Conservation (phyloP, 805 yeast species). For the Metschnikowia peoriensis region DNA sequence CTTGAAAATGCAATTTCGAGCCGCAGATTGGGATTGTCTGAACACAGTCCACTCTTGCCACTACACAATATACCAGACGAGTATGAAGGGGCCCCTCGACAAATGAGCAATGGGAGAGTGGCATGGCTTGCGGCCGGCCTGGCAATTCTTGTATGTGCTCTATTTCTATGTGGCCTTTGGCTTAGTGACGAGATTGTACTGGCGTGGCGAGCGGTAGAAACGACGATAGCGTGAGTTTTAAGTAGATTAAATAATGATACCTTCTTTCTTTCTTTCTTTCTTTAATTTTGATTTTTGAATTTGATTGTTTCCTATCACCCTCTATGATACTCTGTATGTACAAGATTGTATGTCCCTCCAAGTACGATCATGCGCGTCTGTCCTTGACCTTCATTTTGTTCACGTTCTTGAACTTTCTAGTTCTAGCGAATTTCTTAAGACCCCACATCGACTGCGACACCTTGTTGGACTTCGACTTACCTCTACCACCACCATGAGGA, state of each 20-base stretch:
- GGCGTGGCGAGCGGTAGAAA: neutral
- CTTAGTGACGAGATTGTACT: slow-evolving; percentile 9
- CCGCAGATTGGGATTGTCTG: slow-evolving; percentile 1
- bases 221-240: neutral
- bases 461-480: slow-evolving; percentile 96
- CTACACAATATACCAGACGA: neutral
- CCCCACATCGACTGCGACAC: slow-evolving; percentile 97
- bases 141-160: slow-evolving; percentile 7
- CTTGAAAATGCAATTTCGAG: slow-evolving; percentile 2
- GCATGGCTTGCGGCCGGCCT: slow-evolving; percentile 5
- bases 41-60: slow-evolving; percentile 8
- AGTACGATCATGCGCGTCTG: slow-evolving; percentile 51
- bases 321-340: slow-evolving; percentile 3
- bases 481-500: slow-evolving; percentile 99
- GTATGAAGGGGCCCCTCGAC: neutral
- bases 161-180: slow-evolving; percentile 6
- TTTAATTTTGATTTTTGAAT: neutral
- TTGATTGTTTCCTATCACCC: neutral
- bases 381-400: slow-evolving; percentile 86
- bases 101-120: neutral
- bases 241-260: neutral
- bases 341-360: neutral
- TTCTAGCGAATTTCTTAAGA: slow-evolving; percentile 88
- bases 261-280: neutral
- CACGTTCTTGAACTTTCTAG: slow-evolving; percentile 84